phyloP scores from a whole-genome alignment of 164 flowering plant species.

The Saururus chinensis region DNA sequence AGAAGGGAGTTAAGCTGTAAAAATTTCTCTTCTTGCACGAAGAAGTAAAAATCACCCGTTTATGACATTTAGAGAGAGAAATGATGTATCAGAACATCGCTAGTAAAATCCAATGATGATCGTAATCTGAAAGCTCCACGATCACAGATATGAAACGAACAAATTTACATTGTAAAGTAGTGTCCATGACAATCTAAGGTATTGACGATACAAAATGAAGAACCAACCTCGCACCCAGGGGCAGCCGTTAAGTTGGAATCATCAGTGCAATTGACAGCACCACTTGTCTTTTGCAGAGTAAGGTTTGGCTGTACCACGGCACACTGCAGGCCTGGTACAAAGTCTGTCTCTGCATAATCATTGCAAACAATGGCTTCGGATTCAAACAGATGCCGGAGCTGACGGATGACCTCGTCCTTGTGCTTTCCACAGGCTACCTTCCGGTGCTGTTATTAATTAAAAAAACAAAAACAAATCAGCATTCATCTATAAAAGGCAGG shows the following conservation, averaged over 20 bases:
- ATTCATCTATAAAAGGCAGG: no score
- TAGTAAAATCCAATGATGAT: no score
- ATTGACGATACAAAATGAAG: not conserved
- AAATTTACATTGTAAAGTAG: no score
- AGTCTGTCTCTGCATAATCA: constrained; percentile 20
- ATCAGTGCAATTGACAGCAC: constrained; percentile 7
- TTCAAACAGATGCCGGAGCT: constrained; percentile 53
- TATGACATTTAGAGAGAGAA: no score
- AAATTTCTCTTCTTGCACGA: not conserved
- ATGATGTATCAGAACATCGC: no score
- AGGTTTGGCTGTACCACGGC: constrained; percentile 13
- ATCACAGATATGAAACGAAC: no score
- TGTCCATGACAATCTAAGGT: not conserved
- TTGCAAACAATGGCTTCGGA: constrained; percentile 23
- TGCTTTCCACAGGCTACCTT: constrained; percentile 58
- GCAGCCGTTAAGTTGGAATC: constrained; percentile 10
- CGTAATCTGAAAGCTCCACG: not conserved
- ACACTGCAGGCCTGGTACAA: constrained; percentile 19
- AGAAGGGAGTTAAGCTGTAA: not conserved
- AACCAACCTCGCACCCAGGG: constrained; percentile 25
- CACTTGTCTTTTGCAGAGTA: constrained; percentile 6
- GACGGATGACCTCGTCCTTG: constrained; percentile 57
- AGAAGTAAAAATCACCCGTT: not conserved
- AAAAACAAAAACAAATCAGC: not conserved
- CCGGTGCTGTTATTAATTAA: constrained; percentile 36